phyloP scores from a whole-genome alignment of 768 basidiomycete species.

The Russula emetica region DNA sequence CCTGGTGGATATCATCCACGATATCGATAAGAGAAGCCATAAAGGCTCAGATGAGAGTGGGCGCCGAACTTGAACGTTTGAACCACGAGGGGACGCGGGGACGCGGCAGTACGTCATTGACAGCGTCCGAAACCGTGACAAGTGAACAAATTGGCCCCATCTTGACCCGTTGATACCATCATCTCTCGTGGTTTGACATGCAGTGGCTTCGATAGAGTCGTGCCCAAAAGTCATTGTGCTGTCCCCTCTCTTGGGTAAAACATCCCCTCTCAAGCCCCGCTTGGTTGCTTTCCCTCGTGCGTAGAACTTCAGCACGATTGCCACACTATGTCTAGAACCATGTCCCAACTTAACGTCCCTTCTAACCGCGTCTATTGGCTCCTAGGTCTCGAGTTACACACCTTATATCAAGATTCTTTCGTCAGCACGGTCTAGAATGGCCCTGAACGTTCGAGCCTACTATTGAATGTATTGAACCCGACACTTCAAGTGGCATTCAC shows the following conservation, averaged over 20 bases:
- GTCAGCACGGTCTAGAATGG: background rate
- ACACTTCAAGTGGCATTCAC: background rate
- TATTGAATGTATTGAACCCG: background rate
- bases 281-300: too few relatives aligned
- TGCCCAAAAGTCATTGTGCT: too few relatives aligned
- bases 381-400: background rate
- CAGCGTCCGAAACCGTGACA: too few relatives aligned
- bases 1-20: background rate
- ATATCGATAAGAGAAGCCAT: conserved; percentile 6
- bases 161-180: too few relatives aligned
- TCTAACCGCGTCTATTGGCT: background rate
- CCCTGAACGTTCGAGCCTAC: background rate
- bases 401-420: background rate
- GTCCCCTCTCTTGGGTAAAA: too few relatives aligned
- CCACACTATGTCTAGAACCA: background rate
- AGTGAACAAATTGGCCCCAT: too few relatives aligned
- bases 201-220: too few relatives aligned
- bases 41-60: background rate
- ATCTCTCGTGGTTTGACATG: too few relatives aligned
- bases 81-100: background rate
- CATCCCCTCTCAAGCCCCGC: background rate
- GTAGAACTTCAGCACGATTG: background rate
- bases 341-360: background rate
- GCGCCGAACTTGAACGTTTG: background rate
- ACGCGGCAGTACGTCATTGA: too few relatives aligned